Percentiles rank a stretch among this genome's conserved stretches.
phyloP scores from a whole-genome alignment of 306 rosid species.

The Fragaria nilgerrensis region DNA sequence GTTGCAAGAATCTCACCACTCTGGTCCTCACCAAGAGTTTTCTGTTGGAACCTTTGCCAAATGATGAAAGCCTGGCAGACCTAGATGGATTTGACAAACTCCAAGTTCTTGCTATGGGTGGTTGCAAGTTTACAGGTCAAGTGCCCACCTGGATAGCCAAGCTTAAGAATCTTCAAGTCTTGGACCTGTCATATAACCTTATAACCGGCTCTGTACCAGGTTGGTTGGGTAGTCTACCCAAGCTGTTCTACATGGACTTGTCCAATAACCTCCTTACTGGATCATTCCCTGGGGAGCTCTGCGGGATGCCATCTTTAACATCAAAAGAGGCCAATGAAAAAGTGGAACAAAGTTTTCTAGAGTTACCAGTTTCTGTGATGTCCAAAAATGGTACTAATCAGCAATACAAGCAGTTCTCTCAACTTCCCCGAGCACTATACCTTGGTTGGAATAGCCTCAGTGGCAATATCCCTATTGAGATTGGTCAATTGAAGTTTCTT shows the following conservation, averaged over 20 bases:
- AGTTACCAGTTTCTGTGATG: constrained; percentile 73
- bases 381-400: constrained; percentile 55
- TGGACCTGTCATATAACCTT: constrained; percentile 70
- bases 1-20: constrained; percentile 62
- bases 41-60: constrained; percentile 51
- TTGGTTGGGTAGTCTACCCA: constrained; percentile 64
- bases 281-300: constrained; percentile 54
- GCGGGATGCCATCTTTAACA: constrained; percentile 52
- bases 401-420: constrained; percentile 82
- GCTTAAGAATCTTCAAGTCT: constrained; percentile 56
- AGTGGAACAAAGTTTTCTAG: constrained; percentile 50
- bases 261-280: constrained; percentile 56
- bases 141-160: constrained; percentile 73
- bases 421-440: constrained; percentile 69
- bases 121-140: constrained; percentile 59
- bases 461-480: constrained; percentile 65
- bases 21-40: constrained; percentile 62
- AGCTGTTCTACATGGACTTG: constrained; percentile 82
- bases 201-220: constrained; percentile 64
- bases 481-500: constrained; percentile 62
- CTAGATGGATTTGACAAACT: constrained; percentile 54
- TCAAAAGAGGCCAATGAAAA: constrained; percentile 43
- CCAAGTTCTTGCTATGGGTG: constrained; percentile 73
- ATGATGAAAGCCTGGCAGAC: constrained; percentile 42
- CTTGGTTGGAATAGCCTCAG: constrained; percentile 54